phyloP scores from a whole-genome alignment of 176 grass and related monocot genomes.

The Triticum dicoccoides region DNA sequence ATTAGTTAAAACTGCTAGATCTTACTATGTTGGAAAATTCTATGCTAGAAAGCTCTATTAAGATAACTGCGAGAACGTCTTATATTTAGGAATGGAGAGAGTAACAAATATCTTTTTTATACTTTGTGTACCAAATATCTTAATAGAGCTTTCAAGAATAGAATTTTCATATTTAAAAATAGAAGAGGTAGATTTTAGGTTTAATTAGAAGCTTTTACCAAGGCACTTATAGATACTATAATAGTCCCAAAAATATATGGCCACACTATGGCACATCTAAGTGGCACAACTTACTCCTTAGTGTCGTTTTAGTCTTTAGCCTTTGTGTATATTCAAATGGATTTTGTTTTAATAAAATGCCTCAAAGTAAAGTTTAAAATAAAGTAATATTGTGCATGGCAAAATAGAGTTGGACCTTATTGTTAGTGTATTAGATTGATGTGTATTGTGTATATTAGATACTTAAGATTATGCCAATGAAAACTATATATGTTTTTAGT shows the following conservation, averaged over 20 bases:
- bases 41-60: neutral
- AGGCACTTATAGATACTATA: neutral
- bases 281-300: neutral
- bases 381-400: neutral
- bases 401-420: neutral
- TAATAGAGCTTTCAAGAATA: too few relatives aligned
- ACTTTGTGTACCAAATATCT: too few relatives aligned
- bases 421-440: neutral
- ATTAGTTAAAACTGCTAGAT: neutral
- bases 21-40: neutral
- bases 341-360: neutral
- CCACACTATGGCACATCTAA: neutral
- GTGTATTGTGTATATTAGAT: too few relatives aligned
- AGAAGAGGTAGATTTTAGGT: too few relatives aligned
- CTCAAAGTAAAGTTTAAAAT: neutral
- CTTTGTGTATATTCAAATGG: neutral
- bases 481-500: too few relatives aligned
- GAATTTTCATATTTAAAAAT: too few relatives aligned
- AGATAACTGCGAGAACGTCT: too few relatives aligned
- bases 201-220: too few relatives aligned
- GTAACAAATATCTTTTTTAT: too few relatives aligned
- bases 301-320: rapidly evolving
- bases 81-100: too few relatives aligned
- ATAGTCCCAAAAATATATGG: neutral
- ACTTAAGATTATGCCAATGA: too few relatives aligned